phyloP scores from a whole-genome alignment of 352 stramenopile species.

The Phytophthora quininea region DNA sequence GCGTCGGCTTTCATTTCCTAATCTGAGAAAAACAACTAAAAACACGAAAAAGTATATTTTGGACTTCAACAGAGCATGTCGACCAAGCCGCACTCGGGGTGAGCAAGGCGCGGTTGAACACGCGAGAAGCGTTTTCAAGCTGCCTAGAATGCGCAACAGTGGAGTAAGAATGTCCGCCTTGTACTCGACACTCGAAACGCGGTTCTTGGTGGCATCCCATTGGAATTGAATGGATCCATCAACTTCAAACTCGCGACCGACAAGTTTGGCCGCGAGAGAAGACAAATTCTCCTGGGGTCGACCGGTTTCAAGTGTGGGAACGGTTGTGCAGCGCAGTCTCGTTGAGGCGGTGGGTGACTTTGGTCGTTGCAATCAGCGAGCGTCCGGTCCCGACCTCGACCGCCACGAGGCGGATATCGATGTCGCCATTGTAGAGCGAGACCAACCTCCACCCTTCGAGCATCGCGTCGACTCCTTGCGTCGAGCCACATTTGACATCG shows the following conservation, averaged over 20 bases:
- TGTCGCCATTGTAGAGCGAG: slow-evolving; percentile 1
- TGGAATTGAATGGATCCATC: slow-evolving; percentile 4
- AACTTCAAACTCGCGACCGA: not conserved
- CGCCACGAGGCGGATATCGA: not conserved
- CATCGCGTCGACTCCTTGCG: not conserved
- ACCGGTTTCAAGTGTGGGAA: not conserved
- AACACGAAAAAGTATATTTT: not conserved
- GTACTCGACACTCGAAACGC: slow-evolving; percentile 1
- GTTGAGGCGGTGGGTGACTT: not conserved
- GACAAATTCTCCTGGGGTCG: not conserved
- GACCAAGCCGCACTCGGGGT: not conserved
- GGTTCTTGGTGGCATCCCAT: slow-evolving; percentile 1
- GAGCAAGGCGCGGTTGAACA: slow-evolving; percentile 6
- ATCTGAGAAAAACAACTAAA: slow-evolving; percentile 8
- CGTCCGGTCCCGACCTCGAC: not conserved
- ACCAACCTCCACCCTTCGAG: not conserved
- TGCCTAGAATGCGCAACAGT: not conserved
- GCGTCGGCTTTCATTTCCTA: slow-evolving; percentile 66
- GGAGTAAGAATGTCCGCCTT: slow-evolving; percentile 6
- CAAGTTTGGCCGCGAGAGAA: not conserved
- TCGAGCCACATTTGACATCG: not conserved
- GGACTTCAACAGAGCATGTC: no score
- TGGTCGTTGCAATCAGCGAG: not conserved
- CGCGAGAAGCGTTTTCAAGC: slow-evolving; percentile 3
- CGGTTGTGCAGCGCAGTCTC: not conserved